Evolutionary conservation across 2,329 filamentous ascomycete genomes (phyloP), one percentile per base, ranked within the genome.

Genomic region (Penicillium nordicum): DNA sequence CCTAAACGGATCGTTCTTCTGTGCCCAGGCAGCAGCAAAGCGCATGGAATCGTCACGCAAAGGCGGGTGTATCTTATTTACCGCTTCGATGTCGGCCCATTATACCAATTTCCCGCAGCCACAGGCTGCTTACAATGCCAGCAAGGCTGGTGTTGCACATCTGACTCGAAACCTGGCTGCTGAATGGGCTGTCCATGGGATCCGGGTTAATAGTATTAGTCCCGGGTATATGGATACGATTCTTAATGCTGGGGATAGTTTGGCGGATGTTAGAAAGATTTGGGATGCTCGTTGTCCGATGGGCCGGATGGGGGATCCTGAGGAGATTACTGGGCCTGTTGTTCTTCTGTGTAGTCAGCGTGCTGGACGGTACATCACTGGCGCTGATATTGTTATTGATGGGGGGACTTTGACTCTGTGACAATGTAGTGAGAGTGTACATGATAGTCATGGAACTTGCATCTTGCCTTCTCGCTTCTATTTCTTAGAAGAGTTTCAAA

Each of bases 151-250:
- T 0, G 71, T 92, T 1, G 63, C 88, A 30, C 81, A 83, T 49
- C 70, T 91, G 62, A 85, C 84, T 48, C 83, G 80, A 60, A 85
- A 79, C 36, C 73, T 92, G 16, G 88, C 88, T 0, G 87, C 85
- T 0, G 89, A 92, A 71, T 92, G 88, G 88, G 86, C 85, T 1
- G 73, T 77, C 1, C 81, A 87, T 67, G 88, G 89, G 0, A 89
- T 92, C 58, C 74, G 86, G 3, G 85, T 88, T 5, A 92, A 92
- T 63, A 83, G 79, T 18, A 79, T 92, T 43, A 85, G 81, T 38
- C 89, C 89, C 0, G 88, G 88, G 0, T 92, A 92, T 64, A 90
- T 91, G 84, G 88, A 90, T 65, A 90, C 88, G 0, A 82, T 89
- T 12, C 72, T 92, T 46, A 92, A 90, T 65, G 85, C 85, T 57